Base-by-base conservation (phyloP, 768 basidiomycete genomes). In the Boletus sp. region DNA sequence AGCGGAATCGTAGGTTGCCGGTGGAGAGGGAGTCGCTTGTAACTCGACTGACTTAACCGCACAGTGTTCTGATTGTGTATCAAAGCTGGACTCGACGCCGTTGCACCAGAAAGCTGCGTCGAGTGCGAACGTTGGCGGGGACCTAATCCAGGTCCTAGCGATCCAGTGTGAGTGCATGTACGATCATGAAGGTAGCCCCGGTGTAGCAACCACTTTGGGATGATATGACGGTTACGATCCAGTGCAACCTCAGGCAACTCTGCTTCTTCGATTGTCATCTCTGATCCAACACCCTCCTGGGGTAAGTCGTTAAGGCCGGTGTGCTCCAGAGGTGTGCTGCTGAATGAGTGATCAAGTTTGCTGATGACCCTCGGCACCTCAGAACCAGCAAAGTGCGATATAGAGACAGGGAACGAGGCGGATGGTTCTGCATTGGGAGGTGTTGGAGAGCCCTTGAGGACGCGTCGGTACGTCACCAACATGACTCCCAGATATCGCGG, bases 401-500 rank as follows among this genome's bases (percentile, higher is more conserved):
- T 47, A 53, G 64, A 32, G 17, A 62, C 56, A 10, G 63, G 64
- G 33, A 53, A 47, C 21, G 57, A 42, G 38, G 57, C 1, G 38
- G 63, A 23, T 38, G 51, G 48, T 37, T 63, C 55, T n/a, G 55
- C 52, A 30, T 14, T 64, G 25, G 67, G 55, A 50, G 63, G 61
- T 10, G 69, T 60, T 30, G 60, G 58, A 32, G 61, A 63, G 13
- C 70, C 64, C 63, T 79, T 84, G 14, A 80, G 74, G 38, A 93
- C 89, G 14, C 88, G 83, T 25, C 97, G 85, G 67, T 98, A 98
- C 49, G 88, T 96, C 63, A 99, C 96, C 39, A 98, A 81, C 93
- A 99, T 97, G 51, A 99, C 97, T 23, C 97, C 97, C 15, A 99
- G 79, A 71, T 99, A 99, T 41, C 95, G 87, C n/a, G 97, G 97